phyloP scores from a whole-genome alignment of 164 flowering plant genomes.

The Aristolochia californica region DNA sequence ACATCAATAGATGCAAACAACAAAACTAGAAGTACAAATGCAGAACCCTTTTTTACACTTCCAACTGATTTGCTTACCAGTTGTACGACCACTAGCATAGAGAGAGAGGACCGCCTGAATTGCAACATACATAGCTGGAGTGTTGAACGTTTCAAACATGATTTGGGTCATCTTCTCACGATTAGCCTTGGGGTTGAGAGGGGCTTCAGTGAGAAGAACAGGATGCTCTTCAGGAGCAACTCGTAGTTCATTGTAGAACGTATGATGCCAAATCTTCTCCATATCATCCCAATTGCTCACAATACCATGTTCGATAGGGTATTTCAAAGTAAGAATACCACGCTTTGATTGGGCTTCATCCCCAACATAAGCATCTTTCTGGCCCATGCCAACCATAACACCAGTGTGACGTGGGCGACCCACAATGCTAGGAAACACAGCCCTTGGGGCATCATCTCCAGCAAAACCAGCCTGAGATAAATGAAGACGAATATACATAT shows the following conservation, averaged over 20 bases:
- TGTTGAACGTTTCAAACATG: constrained; percentile 72
- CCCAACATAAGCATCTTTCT: constrained; percentile 71
- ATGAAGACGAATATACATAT: background rate
- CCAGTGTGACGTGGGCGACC: constrained; percentile 82
- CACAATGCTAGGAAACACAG: constrained; percentile 69
- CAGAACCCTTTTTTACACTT: too few species aligned
- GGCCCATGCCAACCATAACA: constrained; percentile 89
- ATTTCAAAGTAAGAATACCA: constrained; percentile 62
- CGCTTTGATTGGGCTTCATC: constrained; percentile 82
- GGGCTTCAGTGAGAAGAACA: constrained; percentile 72
- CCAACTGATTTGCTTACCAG: constrained; percentile 37
- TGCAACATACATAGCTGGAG: constrained; percentile 80
- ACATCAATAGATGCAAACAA: background rate
- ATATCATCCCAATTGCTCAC: constrained; percentile 84
- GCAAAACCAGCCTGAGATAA: constrained; percentile 77
- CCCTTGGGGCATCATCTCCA: constrained; percentile 85
- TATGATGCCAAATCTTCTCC: constrained; percentile 85
- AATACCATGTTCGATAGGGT: constrained; percentile 77
- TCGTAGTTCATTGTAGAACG: constrained; percentile 72
- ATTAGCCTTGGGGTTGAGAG: constrained; percentile 77
- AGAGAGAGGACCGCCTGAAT: constrained; percentile 77
- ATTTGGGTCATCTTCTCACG: constrained; percentile 82
- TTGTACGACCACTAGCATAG: constrained; percentile 80
- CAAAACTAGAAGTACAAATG: background rate
- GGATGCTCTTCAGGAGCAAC: constrained; percentile 86